Percentiles rank a stretch among this genome's conserved stretches.
phyloP scores from a whole-genome alignment of 2,329 filamentous ascomycete species.

The Lecanicillium sp. region DNA sequence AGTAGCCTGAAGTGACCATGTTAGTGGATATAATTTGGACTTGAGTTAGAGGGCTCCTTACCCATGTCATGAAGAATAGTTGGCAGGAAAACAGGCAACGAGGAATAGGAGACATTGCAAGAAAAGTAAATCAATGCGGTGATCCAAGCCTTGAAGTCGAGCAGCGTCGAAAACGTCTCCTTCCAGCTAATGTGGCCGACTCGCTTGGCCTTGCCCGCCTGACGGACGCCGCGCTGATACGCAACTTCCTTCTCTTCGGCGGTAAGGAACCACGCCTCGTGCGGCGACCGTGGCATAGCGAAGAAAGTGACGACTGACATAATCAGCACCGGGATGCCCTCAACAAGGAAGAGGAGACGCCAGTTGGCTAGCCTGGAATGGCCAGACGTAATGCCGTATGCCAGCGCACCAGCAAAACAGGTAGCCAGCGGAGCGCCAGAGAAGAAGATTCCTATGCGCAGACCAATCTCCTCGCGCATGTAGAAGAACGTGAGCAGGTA shows the following conservation, averaged over 20 bases:
- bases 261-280: slow-evolving; percentile 19
- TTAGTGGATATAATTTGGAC: background rate
- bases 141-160: slow-evolving; percentile 22
- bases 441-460: slow-evolving; percentile 19
- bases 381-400: slow-evolving; percentile 23
- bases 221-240: slow-evolving; percentile 13
- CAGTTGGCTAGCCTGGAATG: slow-evolving; percentile 18
- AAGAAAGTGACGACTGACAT: slow-evolving; percentile 21
- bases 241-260: slow-evolving; percentile 17
- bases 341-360: slow-evolving; percentile 23
- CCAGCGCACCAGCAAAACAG: slow-evolving; percentile 24
- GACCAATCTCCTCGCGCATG: slow-evolving; percentile 21
- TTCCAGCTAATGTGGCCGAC: slow-evolving; percentile 14
- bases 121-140: slow-evolving; percentile 27
- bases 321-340: slow-evolving; percentile 21
- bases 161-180: slow-evolving; percentile 25
- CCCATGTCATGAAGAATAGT: slow-evolving; percentile 31
- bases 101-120: slow-evolving; percentile 29
- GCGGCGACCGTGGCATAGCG: slow-evolving; percentile 21
- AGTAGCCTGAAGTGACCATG: slow-evolving; percentile 18
- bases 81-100: slow-evolving; percentile 31
- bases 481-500: slow-evolving; percentile 26
- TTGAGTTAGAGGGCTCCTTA: background rate
- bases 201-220: slow-evolving; percentile 12
- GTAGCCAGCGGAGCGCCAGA: slow-evolving; percentile 22